Base-by-base conservation (phyloP, 352 stramenopile species). In the Thalassiosira mediterranea region DNA sequence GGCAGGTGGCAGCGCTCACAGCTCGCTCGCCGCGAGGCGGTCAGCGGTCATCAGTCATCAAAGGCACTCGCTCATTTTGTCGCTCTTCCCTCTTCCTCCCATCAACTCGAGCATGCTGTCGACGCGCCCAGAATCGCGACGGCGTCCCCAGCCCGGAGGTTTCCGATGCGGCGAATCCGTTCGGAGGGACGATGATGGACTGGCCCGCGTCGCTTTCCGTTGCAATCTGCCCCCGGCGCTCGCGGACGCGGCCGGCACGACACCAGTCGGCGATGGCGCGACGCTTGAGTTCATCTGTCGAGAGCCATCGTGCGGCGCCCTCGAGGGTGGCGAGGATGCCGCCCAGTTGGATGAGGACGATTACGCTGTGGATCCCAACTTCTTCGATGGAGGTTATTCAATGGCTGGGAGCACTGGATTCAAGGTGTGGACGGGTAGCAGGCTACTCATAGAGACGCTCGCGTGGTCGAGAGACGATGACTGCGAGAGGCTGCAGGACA, bases 151-250 rank as follows among this genome's bases (percentile, higher is more conserved):
- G 47, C 38, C 79, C 15, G 19, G 60, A 52, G 70, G 37, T n/a
- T 84, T 87, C 67, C 32, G 73, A 58, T 87, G 79, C 47, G 52
- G 66, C 23, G 79, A 87, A 73, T 46, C 32, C 5, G 25, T 87
- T 17, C 52, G 78, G 59, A 54, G 67, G 37, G 58, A 53, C 38
- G 28, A 71, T 47, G 32, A 56, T 56, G 26, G 28, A 46, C 10
- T 8, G 17, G 32, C 2, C 17, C 3, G n/a, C 17, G 38, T 66
- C 29, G 52, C 62, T 19, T 76, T 76, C 44, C 48, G 42, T 8
- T 76, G 67, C 47, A 72, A 31, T 47, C 37, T 76, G 1, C 67
- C 67, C 13, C 40, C 15, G 15, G 7, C 15, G 29, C 10, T 31
- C 26, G 19, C 26, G 23, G n/a, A n/a, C n/a, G n/a, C n/a, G n/a